These are phyloP conservation scores for Acmispon strigosus DNA, from an alignment of 306 rosid genomes.

Conservation along the genomic window DNA sequence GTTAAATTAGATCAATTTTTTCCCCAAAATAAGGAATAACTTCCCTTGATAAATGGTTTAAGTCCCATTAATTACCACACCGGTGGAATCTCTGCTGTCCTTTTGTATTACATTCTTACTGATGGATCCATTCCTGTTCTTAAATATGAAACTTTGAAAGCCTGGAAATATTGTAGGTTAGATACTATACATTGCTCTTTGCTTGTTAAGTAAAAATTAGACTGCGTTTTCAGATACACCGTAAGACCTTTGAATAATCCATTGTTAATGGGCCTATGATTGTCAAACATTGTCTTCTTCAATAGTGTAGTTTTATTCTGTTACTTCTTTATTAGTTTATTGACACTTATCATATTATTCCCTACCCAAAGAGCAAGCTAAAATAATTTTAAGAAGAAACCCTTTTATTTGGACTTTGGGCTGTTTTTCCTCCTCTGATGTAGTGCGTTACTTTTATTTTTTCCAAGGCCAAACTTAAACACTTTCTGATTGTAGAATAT, in stretches of 20 bases:
- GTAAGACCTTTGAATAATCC: neutral
- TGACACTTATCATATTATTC: neutral
- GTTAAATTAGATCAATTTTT: neutral
- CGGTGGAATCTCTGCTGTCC: neutral
- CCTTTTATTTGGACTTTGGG: neutral
- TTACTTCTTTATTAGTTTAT: neutral
- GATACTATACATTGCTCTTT: neutral
- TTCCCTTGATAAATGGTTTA: slow-evolving; percentile 1
- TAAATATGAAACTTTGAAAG: neutral
- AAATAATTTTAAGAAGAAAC: neutral
- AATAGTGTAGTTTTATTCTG: neutral
- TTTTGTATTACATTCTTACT: neutral
- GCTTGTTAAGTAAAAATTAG: neutral
- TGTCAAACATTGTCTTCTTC: neutral
- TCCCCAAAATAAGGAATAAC: neutral
- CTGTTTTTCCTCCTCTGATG: neutral
- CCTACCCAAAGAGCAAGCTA: neutral
- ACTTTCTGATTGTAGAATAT: slow-evolving; percentile 6
- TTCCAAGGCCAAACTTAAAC: neutral
- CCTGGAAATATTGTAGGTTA: neutral
- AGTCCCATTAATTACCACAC: neutral
- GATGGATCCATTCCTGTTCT: slow-evolving; percentile 2
- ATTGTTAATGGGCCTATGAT: neutral
- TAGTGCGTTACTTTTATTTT: neutral
- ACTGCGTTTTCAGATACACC: neutral